These are phyloP conservation scores for Daldinia loculata DNA, from an alignment of 495 filamentous ascomycete genomes.

Conservation along the genomic window DNA sequence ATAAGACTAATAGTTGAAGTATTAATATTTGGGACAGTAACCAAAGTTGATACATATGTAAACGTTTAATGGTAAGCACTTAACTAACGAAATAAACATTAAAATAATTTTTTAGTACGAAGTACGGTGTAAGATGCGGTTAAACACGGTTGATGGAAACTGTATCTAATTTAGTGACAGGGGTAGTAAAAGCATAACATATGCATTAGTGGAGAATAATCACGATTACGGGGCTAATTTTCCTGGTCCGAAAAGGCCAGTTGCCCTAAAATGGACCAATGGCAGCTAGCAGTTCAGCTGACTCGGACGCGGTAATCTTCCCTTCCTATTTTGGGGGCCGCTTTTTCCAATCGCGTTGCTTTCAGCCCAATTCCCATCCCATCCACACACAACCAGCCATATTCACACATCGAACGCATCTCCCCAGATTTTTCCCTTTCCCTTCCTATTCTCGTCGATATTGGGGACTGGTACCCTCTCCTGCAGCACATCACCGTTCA, in stretches of 20 bases:
- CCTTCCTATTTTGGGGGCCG: constrained; percentile 31
- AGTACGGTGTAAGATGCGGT: not conserved
- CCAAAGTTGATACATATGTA: too few relatives aligned
- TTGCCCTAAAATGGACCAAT: constrained; percentile 19
- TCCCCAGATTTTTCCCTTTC: constrained; percentile 39
- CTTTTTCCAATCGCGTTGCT: constrained; percentile 35
- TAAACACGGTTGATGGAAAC: not conserved
- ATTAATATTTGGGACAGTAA: too few relatives aligned
- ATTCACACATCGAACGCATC: constrained; percentile 31
- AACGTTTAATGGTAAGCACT: too few relatives aligned
- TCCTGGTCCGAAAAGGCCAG: constrained; percentile 25
- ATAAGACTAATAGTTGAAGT: not conserved
- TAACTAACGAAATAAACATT: not conserved
- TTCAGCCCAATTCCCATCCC: constrained; percentile 36
- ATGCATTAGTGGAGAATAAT: constrained; percentile 30
- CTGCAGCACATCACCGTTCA: constrained; percentile 35
- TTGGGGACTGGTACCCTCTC: constrained; percentile 39
- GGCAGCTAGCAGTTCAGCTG: constrained; percentile 13
- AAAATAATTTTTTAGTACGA: not conserved
- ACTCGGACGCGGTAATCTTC: constrained; percentile 37
- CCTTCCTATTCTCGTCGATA: constrained; percentile 41
- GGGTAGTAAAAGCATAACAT: constrained; percentile 21
- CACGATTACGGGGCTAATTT: constrained; percentile 36
- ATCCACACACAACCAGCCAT: constrained; percentile 17
- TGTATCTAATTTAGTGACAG: not conserved